Conservation (phyloP, 345 rosid species). For the Hibiscus mutabilis region DNA sequence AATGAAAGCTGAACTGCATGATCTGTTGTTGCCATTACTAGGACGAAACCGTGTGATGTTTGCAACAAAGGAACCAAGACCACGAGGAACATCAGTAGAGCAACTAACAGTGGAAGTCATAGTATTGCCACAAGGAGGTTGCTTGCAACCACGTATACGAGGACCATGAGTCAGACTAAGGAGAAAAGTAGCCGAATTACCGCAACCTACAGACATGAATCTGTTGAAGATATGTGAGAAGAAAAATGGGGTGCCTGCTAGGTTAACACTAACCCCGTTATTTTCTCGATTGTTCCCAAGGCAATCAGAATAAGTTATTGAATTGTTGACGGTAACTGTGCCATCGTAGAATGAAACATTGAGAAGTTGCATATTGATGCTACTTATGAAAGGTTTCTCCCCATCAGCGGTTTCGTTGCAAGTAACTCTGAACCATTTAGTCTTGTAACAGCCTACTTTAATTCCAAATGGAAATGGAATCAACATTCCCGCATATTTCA, state of each 20-base stretch:
- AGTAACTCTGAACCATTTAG: neutral
- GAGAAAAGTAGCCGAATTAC: neutral
- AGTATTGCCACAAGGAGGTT: neutral
- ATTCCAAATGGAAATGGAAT: slow-evolving; percentile 16
- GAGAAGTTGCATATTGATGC: neutral
- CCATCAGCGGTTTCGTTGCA: neutral
- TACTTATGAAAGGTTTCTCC: neutral
- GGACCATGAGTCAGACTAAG: neutral
- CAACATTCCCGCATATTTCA: slow-evolving; percentile 8
- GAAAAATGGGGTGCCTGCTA: neutral
- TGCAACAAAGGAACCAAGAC: neutral
- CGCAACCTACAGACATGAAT: neutral
- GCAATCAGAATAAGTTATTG: neutral
- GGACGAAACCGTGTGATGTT: neutral
- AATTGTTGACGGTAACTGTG: neutral
- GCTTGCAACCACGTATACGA: neutral
- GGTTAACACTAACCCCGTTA: neutral
- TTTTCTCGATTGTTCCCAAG: neutral
- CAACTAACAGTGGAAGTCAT: neutral
- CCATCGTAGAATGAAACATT: neutral
- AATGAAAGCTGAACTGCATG: too few species aligned
- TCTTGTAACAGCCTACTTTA: neutral
- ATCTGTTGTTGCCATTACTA: too few species aligned
- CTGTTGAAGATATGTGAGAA: neutral
- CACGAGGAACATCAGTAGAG: neutral